Evolutionary conservation across 805 yeast species (phyloP), one percentile per base, ranked within the genome.

Genomic region (Clavispora carvajalis): DNA sequence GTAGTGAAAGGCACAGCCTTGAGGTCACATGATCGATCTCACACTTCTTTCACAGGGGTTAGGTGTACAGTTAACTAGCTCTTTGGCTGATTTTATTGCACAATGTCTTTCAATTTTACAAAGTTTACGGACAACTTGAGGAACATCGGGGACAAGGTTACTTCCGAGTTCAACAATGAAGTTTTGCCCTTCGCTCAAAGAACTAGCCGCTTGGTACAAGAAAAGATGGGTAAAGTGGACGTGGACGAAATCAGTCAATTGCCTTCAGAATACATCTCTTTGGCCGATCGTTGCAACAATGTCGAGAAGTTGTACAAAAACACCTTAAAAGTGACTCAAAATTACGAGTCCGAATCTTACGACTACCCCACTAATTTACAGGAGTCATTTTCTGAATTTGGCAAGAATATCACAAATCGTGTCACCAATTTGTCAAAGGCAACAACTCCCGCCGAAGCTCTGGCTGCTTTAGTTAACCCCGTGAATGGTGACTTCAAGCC

Each of bases 361-460:
- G 95, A 86, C 63, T 86, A 86, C 60, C 95, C 95, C 8, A 76
- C 79, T 40, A 81, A 82, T 53, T 68, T 80, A 49, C 76, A 76
- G 53, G 95, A 87, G 57, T 79, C 89, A n/a, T 76, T 86, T 47
- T 71, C 74, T 37, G 90, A 83, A 47, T 74, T 85, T 44, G 80
- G 88, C 38, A 80, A 80, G 62, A 74, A 74, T 48, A 72, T 86
- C 45, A 70, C 81, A 38, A 69, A 73, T 40, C 77, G 85, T 51
- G 82, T 85, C 36, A 70, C 75, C 43, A 84, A 79, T 45, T 69
- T 85, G 45, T 76, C 89, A 13, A 76, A 74, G 56, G 95, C 89
- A 11, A 74, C 82, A 36, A 73, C 84, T 18, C 86, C 91, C 1
- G 74, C 79, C n/a, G 95, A 86, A 58, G 91, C 90, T 4, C 93